These are phyloP conservation scores for Fraxinus albicans DNA, from an alignment of 305 asterid genomes.

Conservation along the genomic window DNA sequence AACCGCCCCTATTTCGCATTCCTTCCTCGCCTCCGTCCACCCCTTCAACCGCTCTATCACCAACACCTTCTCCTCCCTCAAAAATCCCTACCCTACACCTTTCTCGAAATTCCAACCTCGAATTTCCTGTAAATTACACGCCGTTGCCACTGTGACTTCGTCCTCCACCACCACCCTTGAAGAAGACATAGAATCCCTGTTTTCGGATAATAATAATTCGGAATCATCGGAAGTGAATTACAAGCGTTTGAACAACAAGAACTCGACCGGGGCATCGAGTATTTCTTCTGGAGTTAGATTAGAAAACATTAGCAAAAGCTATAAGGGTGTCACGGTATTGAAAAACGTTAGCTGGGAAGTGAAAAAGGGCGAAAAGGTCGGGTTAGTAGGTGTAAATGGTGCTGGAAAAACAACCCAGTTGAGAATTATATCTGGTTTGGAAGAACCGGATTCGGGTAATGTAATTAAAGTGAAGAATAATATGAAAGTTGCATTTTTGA, in stretches of 20 bases:
- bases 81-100: constrained; percentile 27
- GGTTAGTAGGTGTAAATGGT: constrained; percentile 96
- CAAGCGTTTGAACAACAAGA: constrained; percentile 44
- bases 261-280: constrained; percentile 66
- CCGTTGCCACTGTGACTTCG: constrained; percentile 64
- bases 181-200: constrained; percentile 69
- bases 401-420: constrained; percentile 98
- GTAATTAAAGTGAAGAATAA: constrained; percentile 78
- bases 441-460: constrained; percentile 85
- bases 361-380: constrained; percentile 87
- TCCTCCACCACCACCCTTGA: constrained; percentile 42
- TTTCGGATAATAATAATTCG: constrained; percentile 37
- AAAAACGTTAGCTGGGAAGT: constrained; percentile 89
- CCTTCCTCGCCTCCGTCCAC: constrained; percentile 38
- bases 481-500: constrained; percentile 78
- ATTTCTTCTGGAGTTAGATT: constrained; percentile 90
- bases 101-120: constrained; percentile 28
- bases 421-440: constrained; percentile 86
- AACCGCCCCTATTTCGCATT: constrained; percentile 38
- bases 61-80: constrained; percentile 35
- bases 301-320: constrained; percentile 77
- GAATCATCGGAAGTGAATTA: constrained; percentile 36
- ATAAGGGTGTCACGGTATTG: constrained; percentile 83
- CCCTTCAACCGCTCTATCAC: constrained; percentile 31
- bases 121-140: constrained; percentile 49